These are phyloP conservation scores for Colletotrichum spinosum DNA, from an alignment of 2,329 filamentous ascomycete species.

Conservation along the genomic window DNA sequence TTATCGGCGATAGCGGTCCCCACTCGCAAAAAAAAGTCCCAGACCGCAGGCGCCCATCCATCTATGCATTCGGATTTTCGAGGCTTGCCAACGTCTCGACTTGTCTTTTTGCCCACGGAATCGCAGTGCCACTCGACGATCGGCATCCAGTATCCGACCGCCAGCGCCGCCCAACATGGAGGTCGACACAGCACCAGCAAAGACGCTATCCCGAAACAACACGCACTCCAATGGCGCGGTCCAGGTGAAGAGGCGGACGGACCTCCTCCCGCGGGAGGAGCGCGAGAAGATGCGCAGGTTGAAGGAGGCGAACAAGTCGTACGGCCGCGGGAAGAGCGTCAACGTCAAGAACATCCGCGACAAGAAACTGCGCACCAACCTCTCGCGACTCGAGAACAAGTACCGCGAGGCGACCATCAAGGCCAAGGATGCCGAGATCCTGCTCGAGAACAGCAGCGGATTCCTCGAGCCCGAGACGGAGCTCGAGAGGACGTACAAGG, in stretches of 20 bases:
- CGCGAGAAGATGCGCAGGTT: conserved; percentile 63
- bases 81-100: too few relatives aligned
- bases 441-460: conserved; percentile 87
- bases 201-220: conserved; percentile 48
- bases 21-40: too few relatives aligned
- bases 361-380: conserved; percentile 87
- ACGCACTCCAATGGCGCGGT: conserved; percentile 65
- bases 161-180: conserved; percentile 47
- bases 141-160: conserved; percentile 6
- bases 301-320: conserved; percentile 76
- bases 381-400: conserved; percentile 83
- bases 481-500: conserved; percentile 91
- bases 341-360: conserved; percentile 81
- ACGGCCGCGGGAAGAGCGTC: conserved; percentile 86
- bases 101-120: not conserved
- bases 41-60: too few relatives aligned
- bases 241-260: conserved; percentile 61
- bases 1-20: conserved; percentile 26
- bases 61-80: too few relatives aligned
- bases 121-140: not conserved
- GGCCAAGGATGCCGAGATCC: conserved; percentile 94
- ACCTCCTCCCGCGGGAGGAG: conserved; percentile 64
- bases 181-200: conserved; percentile 47
- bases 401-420: conserved; percentile 84
- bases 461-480: conserved; percentile 91